Conservation (phyloP, 129 eudicot species). For the Helichrysum umbraculigerum region DNA sequence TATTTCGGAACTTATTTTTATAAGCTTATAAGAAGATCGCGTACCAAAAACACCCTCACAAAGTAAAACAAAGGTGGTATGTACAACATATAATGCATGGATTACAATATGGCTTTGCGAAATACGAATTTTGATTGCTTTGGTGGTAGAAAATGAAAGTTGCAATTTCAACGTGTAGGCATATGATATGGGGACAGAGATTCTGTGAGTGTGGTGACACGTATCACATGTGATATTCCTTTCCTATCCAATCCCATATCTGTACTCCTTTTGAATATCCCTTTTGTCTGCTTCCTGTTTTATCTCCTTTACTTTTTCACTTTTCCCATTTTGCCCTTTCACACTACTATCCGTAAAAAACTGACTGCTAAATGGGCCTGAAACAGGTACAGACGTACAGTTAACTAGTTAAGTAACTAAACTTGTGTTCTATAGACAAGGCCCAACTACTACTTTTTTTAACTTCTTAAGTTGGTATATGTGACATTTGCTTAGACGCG, state of each 20-base stretch:
- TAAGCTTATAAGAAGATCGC: no score
- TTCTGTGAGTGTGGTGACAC: constrained; percentile 30
- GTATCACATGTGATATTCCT: constrained; percentile 27
- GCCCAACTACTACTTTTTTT: background rate
- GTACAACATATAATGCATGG: background rate
- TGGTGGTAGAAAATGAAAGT: constrained; percentile 11
- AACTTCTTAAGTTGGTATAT: background rate
- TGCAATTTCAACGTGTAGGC: constrained; percentile 8
- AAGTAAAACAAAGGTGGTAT: no score
- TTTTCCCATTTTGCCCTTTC: constrained; percentile 11
- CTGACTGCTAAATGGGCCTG: background rate
- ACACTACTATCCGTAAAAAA: background rate
- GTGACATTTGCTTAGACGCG: no score
- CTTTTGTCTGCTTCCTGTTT: constrained; percentile 40
- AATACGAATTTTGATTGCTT: constrained; percentile 15
- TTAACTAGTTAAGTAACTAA: background rate
- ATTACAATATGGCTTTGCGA: background rate
- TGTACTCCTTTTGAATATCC: constrained; percentile 38
- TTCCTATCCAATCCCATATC: constrained; percentile 27
- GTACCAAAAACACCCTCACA: no score
- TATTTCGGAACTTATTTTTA: no score
- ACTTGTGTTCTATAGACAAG: background rate
- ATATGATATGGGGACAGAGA: constrained; percentile 26
- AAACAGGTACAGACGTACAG: background rate
- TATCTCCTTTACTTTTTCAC: background rate